These are phyloP conservation scores for Plasmodium berghei DNA, from an alignment of 169 alveolate species.

Conservation along the genomic window DNA sequence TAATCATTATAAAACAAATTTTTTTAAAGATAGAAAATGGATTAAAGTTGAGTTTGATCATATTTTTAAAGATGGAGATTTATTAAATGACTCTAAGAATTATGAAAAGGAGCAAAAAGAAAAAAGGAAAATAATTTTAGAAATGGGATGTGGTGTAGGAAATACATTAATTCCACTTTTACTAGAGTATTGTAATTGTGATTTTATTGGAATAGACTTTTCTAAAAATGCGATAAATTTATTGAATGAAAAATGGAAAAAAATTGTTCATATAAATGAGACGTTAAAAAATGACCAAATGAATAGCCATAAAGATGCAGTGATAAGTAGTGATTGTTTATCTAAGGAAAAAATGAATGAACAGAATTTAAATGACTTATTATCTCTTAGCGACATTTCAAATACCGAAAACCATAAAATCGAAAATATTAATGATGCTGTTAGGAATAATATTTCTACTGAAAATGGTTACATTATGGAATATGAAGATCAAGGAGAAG, in stretches of 20 bases:
- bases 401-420: background rate
- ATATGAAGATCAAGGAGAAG: conserved; percentile 1
- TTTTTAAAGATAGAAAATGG: conserved; percentile 94
- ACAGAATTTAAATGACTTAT: background rate
- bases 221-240: conserved; percentile 91
- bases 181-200: conserved; percentile 78
- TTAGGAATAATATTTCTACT: conserved; percentile 77
- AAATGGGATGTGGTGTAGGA: conserved; percentile 97
- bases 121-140: conserved; percentile 78
- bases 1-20: conserved; percentile 90
- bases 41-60: conserved; percentile 91
- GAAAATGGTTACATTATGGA: conserved; percentile 59
- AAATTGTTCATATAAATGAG: conserved; percentile 17
- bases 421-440: background rate
- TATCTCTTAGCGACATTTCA: background rate
- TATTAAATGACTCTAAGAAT: background rate
- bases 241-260: conserved; percentile 81
- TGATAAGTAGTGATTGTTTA: conserved; percentile 2
- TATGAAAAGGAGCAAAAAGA: conserved; percentile 11
- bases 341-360: background rate
- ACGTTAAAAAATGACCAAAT: conserved; percentile 59
- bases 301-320: conserved; percentile 61
- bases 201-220: conserved; percentile 93
- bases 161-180: conserved; percentile 93
- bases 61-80: conserved; percentile 71